Percentiles rank a stretch among this genome's conserved stretches.
Conservation (phyloP, 1,284 basidiomycete genomes). For the Uromyces viciae-fabae region DNA sequence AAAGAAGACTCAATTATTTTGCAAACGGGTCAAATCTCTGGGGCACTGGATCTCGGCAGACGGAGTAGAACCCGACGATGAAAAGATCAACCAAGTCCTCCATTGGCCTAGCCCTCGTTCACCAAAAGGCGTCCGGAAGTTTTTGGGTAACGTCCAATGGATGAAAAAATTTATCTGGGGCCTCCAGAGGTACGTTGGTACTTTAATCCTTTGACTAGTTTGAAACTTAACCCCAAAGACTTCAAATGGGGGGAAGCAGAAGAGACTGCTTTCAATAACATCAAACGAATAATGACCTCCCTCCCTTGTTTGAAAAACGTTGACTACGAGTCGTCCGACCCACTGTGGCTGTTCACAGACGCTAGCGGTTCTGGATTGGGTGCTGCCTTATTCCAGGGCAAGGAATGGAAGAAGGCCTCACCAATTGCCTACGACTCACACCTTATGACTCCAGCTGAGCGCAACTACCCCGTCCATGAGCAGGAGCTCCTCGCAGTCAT, state of each 20-base stretch:
- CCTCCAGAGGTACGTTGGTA: not conserved
- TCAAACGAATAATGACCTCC: not conserved
- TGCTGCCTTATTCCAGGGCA: not conserved
- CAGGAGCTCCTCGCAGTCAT: not conserved
- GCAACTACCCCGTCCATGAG: conserved; percentile 45
- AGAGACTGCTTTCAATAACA: not conserved
- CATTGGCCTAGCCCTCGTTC: not conserved
- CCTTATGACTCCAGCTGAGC: not conserved
- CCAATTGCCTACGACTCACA: conserved; percentile 5
- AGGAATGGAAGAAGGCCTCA: conserved; percentile 10
- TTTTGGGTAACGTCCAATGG: not conserved
- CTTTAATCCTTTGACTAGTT: not conserved
- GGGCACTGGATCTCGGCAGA: not conserved
- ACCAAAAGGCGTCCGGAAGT: not conserved
- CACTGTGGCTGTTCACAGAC: conserved; percentile 2
- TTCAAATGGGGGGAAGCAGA: not conserved
- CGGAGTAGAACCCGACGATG: not conserved
- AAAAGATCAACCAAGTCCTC: not conserved
- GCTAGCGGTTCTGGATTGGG: not conserved
- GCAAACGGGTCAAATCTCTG: not conserved
- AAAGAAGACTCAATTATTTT: not conserved
- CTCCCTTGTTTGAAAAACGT: not conserved
- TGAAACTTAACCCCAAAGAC: not conserved
- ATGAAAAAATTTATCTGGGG: too few species aligned
- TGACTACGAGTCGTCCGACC: not conserved